Conservation (phyloP, 768 basidiomycete genomes). For the Terana coerulea region DNA sequence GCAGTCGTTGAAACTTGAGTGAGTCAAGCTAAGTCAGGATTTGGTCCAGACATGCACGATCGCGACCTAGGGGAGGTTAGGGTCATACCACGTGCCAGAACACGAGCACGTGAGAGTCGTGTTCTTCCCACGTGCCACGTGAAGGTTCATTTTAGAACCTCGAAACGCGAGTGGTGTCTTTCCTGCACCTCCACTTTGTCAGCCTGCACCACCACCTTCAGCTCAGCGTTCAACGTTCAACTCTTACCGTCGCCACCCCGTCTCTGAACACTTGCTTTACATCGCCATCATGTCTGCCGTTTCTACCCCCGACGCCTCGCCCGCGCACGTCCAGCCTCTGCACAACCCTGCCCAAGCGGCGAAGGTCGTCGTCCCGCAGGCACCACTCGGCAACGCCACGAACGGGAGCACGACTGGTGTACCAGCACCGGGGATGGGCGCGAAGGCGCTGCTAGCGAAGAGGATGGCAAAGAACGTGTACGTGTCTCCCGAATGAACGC, state of each 20-base stretch:
- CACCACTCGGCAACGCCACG: slow-evolving; percentile 67
- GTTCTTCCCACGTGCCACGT: slow-evolving; percentile 13
- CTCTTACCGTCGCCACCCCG: slow-evolving; percentile 26
- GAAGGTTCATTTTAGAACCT: slow-evolving; percentile 19
- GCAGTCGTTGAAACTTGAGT: too few species aligned
- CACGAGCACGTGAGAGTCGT: slow-evolving; percentile 10
- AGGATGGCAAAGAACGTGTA: slow-evolving; percentile 87
- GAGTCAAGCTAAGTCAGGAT: too few species aligned
- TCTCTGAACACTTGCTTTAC: too few species aligned
- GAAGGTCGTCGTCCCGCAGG: slow-evolving; percentile 72
- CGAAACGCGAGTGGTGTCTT: not conserved
- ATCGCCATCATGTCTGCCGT: slow-evolving; percentile 57
- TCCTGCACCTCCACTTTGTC: slow-evolving; percentile 7
- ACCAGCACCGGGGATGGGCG: slow-evolving; percentile 71
- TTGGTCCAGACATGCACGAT: too few species aligned
- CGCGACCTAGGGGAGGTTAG: not conserved
- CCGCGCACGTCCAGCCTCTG: slow-evolving; percentile 68
- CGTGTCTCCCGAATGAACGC: slow-evolving; percentile 25
- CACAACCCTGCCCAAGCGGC: slow-evolving; percentile 85
- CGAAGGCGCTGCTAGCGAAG: slow-evolving; percentile 91
- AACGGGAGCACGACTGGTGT: slow-evolving; percentile 50
- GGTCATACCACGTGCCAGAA: slow-evolving; percentile 3
- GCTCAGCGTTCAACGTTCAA: not conserved
- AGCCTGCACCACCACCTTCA: not conserved
- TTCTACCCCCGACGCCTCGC: slow-evolving; percentile 64